A percentile compares a stretch with the other conserved stretches of the same genome.
Conservation (phyloP, 2,329 filamentous ascomycete genomes). For the Plenodomus lindquistii region DNA sequence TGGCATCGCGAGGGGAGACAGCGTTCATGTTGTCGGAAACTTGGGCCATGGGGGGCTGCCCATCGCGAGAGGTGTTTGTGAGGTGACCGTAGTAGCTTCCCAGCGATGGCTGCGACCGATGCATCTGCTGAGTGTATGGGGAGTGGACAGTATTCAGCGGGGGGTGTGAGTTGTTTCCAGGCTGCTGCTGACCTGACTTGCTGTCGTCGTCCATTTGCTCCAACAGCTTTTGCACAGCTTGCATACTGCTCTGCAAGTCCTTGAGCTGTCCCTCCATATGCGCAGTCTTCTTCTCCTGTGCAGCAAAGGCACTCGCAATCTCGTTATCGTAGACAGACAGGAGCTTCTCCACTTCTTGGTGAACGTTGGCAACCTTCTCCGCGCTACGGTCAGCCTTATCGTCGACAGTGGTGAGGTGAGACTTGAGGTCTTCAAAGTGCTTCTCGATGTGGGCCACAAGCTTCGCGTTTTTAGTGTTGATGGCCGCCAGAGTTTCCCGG, state of each 20-base stretch:
- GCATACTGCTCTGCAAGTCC: conserved; percentile 29
- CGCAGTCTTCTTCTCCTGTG: conserved; percentile 29
- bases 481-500: conserved; percentile 12
- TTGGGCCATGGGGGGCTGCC: conserved; percentile 11
- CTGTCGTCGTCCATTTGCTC: conserved; percentile 20
- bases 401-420: conserved; percentile 26
- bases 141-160: conserved; percentile 4
- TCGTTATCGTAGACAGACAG: conserved; percentile 30
- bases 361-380: conserved; percentile 23
- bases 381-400: conserved; percentile 23
- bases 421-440: conserved; percentile 30
- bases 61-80: conserved; percentile 14
- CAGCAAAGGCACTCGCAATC: conserved; percentile 24
- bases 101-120: conserved; percentile 32
- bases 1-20: conserved; percentile 15
- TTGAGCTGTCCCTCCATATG: conserved; percentile 30
- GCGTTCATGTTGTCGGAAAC: conserved; percentile 13
- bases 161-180: conserved; percentile 1
- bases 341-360: conserved; percentile 31
- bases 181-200: conserved; percentile 5
- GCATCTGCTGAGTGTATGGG: conserved; percentile 11
- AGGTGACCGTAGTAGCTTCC: conserved; percentile 20
- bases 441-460: conserved; percentile 22
- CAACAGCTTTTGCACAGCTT: conserved; percentile 27
- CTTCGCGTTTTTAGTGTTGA: conserved; percentile 24